phyloP scores from a whole-genome alignment of 768 basidiomycete species.

The Amanita pallidorosea region DNA sequence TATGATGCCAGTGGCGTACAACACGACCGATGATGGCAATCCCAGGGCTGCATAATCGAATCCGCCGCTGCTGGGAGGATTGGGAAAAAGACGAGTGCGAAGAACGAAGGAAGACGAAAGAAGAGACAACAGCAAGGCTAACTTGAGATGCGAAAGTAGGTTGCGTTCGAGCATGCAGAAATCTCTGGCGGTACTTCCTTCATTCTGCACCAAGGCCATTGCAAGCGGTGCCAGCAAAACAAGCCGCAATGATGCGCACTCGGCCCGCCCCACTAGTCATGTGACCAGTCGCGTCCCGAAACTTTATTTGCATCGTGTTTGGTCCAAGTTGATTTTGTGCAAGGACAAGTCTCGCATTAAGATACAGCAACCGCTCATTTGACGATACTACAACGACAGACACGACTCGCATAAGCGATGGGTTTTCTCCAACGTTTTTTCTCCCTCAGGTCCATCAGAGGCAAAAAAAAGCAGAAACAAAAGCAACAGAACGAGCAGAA shows the following conservation, averaged over 20 bases:
- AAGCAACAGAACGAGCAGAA: slow-evolving; percentile 16
- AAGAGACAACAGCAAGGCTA: slow-evolving; percentile 53
- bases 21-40: slow-evolving; percentile 41
- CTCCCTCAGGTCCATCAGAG: slow-evolving; percentile 36
- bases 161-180: slow-evolving; percentile 76
- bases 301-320: slow-evolving; percentile 29
- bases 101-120: slow-evolving; percentile 57
- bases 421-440: slow-evolving; percentile 63
- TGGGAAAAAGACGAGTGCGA: slow-evolving; percentile 45
- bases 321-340: slow-evolving; percentile 25
- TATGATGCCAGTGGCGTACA: slow-evolving; percentile 41
- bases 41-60: slow-evolving; percentile 12
- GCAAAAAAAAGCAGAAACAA: slow-evolving; percentile 46
- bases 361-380: slow-evolving; percentile 15
- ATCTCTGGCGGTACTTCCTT: slow-evolving; percentile 58
- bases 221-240: not conserved
- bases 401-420: slow-evolving; percentile 27
- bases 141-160: slow-evolving; percentile 55
- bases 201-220: slow-evolving; percentile 16
- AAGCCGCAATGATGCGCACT: not conserved
- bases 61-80: slow-evolving; percentile 13
- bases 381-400: slow-evolving; percentile 10
- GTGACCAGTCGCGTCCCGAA: slow-evolving; percentile 16
- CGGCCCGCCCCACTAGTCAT: slow-evolving; percentile 13
- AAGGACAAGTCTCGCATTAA: slow-evolving; percentile 1